These are phyloP conservation scores for Fusarium liriodendri DNA, from an alignment of 2,329 filamentous ascomycete species.

Conservation along the genomic window DNA sequence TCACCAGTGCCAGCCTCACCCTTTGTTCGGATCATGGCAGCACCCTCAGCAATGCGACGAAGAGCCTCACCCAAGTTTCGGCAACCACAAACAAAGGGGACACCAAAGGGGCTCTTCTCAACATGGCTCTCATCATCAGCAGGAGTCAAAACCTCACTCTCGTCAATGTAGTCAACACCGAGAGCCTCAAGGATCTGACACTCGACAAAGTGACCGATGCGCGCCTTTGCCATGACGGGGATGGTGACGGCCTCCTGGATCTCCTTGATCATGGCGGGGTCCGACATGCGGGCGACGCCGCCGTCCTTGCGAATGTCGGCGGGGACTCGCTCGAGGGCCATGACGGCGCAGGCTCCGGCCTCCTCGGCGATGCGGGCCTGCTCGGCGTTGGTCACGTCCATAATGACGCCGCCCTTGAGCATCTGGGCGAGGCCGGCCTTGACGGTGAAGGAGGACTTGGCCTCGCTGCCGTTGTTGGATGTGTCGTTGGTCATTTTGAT, in stretches of 20 bases:
- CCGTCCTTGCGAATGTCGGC: slow-evolving; percentile 94
- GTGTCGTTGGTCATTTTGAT: slow-evolving; percentile 50
- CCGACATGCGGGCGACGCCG: slow-evolving; percentile 96
- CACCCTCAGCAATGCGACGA: slow-evolving; percentile 89
- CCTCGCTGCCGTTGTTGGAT: slow-evolving; percentile 44
- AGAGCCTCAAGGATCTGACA: slow-evolving; percentile 97
- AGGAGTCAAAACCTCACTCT: slow-evolving; percentile 96
- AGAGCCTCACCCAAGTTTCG: slow-evolving; percentile 94
- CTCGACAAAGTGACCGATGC: slow-evolving; percentile 98
- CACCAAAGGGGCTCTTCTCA: slow-evolving; percentile 83
- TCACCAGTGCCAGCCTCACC: slow-evolving; percentile 98
- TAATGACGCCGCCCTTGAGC: slow-evolving; percentile 99
- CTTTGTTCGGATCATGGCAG: slow-evolving; percentile 99
- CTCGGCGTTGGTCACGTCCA: slow-evolving; percentile 96
- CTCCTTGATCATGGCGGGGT: slow-evolving; percentile 92
- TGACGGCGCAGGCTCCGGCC: slow-evolving; percentile 94
- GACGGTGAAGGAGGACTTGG: slow-evolving; percentile 77
- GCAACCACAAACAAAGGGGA: slow-evolving; percentile 97
- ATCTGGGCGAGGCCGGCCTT: slow-evolving; percentile 97
- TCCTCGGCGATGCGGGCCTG: slow-evolving; percentile 98
- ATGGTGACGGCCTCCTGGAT: slow-evolving; percentile 97
- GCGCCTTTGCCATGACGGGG: slow-evolving; percentile 98
- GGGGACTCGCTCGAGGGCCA: slow-evolving; percentile 97
- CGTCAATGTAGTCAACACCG: slow-evolving; percentile 97
- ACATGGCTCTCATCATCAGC: slow-evolving; percentile 93